Percentiles rank a stretch among this genome's conserved stretches.
Conservation (phyloP, 2,329 filamentous ascomycete genomes). For the Verticillium nonalfalfae region DNA sequence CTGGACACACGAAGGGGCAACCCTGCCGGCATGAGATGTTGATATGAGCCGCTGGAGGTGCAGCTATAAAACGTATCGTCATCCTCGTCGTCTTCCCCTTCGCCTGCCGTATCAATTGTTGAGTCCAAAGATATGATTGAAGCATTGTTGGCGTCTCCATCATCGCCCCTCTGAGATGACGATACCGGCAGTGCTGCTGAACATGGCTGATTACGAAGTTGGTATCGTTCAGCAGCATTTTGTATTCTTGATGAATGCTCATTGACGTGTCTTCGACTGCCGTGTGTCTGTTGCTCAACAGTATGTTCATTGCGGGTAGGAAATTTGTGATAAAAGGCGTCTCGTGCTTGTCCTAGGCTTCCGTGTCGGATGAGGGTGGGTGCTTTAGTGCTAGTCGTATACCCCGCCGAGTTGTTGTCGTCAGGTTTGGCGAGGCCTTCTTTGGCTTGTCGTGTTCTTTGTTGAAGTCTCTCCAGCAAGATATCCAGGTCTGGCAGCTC, state of each 20-base stretch:
- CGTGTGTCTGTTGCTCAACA: neutral
- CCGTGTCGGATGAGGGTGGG: neutral
- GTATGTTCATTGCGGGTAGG: neutral
- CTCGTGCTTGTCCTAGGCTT: neutral
- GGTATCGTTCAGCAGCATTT: neutral
- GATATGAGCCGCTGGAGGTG: neutral
- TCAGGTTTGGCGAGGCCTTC: too few relatives aligned
- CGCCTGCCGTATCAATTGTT: too few relatives aligned
- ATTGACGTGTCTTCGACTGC: neutral
- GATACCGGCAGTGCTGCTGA: neutral
- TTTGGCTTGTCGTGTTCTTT: slow-evolving; percentile 3
- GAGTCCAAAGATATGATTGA: neutral
- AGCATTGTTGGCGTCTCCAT: neutral
- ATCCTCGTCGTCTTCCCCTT: neutral
- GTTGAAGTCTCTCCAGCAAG: slow-evolving; percentile 12
- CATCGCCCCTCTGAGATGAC: neutral
- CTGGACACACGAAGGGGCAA: neutral
- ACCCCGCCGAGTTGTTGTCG: neutral
- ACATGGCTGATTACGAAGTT: neutral
- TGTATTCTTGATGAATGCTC: neutral
- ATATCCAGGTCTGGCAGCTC: slow-evolving; percentile 33
- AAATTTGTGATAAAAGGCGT: neutral
- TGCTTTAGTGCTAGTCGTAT: neutral
- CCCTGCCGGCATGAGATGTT: neutral
- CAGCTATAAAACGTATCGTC: neutral